These are phyloP conservation scores for Fraxinus dipetala DNA, from an alignment of 305 asterid species.

Conservation along the genomic window DNA sequence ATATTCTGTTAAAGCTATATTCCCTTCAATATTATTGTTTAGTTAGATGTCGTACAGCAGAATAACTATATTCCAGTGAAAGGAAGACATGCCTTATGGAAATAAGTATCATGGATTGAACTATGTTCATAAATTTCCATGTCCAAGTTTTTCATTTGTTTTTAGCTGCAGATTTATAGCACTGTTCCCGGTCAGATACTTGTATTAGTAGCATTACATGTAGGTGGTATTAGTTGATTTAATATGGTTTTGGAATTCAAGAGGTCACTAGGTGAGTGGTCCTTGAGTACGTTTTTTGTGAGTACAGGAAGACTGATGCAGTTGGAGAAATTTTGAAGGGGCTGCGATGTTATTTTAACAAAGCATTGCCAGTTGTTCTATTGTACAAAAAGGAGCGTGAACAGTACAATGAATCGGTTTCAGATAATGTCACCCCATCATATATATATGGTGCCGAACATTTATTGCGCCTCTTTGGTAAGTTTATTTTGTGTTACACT, in stretches of 20 bases:
- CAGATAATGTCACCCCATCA: slow-evolving; percentile 65
- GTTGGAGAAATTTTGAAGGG: slow-evolving; percentile 83
- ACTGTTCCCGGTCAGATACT: not conserved
- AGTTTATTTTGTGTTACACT: slow-evolving; percentile 18
- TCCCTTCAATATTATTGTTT: not conserved
- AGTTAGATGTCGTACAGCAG: not conserved
- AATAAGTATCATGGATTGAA: not conserved
- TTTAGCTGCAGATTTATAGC: slow-evolving; percentile 3
- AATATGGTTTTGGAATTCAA: not conserved
- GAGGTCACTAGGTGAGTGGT: slow-evolving; percentile 6
- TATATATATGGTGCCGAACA: slow-evolving; percentile 95
- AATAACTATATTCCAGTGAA: not conserved
- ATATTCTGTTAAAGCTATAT: not conserved
- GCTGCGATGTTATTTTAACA: slow-evolving; percentile 78
- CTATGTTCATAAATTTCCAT: not conserved
- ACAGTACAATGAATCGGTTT: slow-evolving; percentile 65
- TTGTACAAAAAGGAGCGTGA: slow-evolving; percentile 87
- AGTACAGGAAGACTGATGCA: slow-evolving; percentile 61
- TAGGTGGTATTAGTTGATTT: slow-evolving; percentile 6
- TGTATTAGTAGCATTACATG: not conserved
- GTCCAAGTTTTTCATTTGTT: not conserved
- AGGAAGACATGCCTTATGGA: not conserved
- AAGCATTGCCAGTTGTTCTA: slow-evolving; percentile 70
- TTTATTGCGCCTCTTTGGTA: slow-evolving; percentile 94
- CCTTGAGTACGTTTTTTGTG: slow-evolving; percentile 28